Evolutionary conservation across 2,329 filamentous ascomycete genomes (phyloP).

Genomic region (Pyrenophora graminea): DNA sequence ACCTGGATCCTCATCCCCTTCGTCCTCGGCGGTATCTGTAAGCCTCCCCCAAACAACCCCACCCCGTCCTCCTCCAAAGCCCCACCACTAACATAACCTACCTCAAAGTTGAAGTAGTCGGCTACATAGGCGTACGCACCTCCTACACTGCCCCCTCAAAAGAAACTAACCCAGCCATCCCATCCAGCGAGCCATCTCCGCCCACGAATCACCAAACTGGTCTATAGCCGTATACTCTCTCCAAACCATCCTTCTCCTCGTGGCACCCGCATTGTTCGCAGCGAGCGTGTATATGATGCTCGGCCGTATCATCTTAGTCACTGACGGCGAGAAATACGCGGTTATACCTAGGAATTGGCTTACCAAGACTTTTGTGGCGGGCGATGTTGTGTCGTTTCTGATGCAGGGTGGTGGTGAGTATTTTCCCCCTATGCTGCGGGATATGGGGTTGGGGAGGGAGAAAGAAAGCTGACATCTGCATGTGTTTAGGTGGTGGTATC

Average conservation of each 20-base stretch:
- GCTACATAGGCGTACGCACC: constrained; percentile 48
- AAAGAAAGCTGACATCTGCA: neutral
- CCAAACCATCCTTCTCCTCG: constrained; percentile 42
- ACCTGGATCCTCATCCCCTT: constrained; percentile 60
- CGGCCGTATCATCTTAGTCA: constrained; percentile 49
- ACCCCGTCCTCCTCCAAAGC: too few species aligned
- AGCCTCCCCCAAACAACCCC: constrained; percentile 13
- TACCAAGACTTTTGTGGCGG: constrained; percentile 52
- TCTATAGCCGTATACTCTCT: constrained; percentile 46
- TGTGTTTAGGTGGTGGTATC: constrained; percentile 41
- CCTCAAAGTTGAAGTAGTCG: constrained; percentile 52
- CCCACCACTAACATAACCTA: neutral
- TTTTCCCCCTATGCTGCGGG: constrained; percentile 13
- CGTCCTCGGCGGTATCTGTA: constrained; percentile 57
- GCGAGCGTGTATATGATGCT: constrained; percentile 57
- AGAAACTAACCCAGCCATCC: neutral
- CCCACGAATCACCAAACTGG: constrained; percentile 32
- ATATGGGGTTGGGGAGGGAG: constrained; percentile 8
- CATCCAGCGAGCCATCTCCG: constrained; percentile 9
- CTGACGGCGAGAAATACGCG: constrained; percentile 46
- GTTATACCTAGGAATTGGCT: constrained; percentile 47
- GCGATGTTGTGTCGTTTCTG: constrained; percentile 52
- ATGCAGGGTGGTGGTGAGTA: constrained; percentile 41
- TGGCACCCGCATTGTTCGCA: constrained; percentile 55
- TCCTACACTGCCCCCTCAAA: neutral